Base-by-base conservation (phyloP, 371 early-diverging fungal species). In the Capniomyces stellatus region DNA sequence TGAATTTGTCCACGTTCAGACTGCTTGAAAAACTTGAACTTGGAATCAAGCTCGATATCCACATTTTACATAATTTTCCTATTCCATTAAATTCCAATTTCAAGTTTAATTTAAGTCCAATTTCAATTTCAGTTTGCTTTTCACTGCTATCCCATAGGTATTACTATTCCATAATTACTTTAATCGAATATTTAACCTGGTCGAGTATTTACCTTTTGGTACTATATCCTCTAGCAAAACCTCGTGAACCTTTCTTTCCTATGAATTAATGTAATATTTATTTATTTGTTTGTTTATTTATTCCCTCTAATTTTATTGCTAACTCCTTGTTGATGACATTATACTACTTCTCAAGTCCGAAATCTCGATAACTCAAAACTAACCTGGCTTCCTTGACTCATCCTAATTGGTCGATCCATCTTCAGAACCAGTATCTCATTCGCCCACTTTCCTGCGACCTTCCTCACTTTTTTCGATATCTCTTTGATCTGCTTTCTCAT, bases 391-490 rank as follows among this genome's bases (percentile, higher is more conserved):
- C n/a, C n/a, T n/a, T n/a, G n/a, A n/a, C n/a, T n/a, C n/a, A 64
- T 50, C 29, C 29, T 41, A 1, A 64, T 39, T 1, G 53, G 27
- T 19, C 23, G n/a, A 10, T 39, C 52, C 24, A 64, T 62, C 23
- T 48, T 43, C 6, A 64, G 59, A 56, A 64, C 55, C 57, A 59
- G 61, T 19, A 64, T 64, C 2, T 60, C 62, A 44, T 64, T 60
- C 8, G 66, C 65, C 60, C 58, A 58, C 6, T 60, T 40, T 10
- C 63, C 62, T 1, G 62, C 67, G 18, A 61, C 60, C 29, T 52
- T 60, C 47, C 58, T 59, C 29, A 66, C 68, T 29, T 61, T 63
- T n/a, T 63, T 67, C 15, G 59, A 57, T 23, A 61, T 55, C 6
- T 59, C 64, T 60, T 49, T 52, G 29, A 63, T 21, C 19, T 64